Conservation (phyloP, 495 filamentous ascomycete genomes). For the Niebla homalea region DNA sequence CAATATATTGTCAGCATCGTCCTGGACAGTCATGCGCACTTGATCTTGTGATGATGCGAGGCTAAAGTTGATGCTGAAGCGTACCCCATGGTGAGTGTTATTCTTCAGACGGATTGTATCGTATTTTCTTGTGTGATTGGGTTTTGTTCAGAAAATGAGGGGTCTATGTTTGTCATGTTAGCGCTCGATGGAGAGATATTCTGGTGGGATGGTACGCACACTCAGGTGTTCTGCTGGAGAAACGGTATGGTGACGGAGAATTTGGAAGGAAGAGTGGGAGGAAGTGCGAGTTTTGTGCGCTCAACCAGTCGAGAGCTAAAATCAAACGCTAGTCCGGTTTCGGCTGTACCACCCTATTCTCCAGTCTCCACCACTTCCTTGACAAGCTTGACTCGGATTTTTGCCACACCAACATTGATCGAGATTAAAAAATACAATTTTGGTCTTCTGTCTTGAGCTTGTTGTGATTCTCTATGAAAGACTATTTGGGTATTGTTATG, state of each 20-base stretch:
- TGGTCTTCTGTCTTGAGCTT: too few species aligned
- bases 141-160: neutral
- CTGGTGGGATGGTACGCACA: neutral
- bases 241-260: conserved; percentile 14
- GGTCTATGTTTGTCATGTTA: neutral
- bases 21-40: too few species aligned
- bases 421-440: too few species aligned
- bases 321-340: conserved; percentile 2
- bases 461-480: too few species aligned
- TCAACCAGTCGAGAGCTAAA: conserved; percentile 5
- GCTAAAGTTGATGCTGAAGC: conserved; percentile 12
- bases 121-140: neutral
- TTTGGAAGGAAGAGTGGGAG: conserved; percentile 5
- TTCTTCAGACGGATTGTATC: conserved; percentile 1
- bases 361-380: neutral
- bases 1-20: neutral
- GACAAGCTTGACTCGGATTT: too few species aligned
- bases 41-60: too few species aligned
- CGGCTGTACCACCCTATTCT: neutral
- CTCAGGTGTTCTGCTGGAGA: conserved; percentile 15
- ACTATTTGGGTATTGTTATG: too few species aligned
- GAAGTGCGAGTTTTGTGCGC: conserved; percentile 8
- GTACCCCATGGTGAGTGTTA: conserved; percentile 42
- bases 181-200: neutral
- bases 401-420: too few species aligned